Conservation (phyloP, 116 monocot genomes). For the Posidonia oceanica region DNA sequence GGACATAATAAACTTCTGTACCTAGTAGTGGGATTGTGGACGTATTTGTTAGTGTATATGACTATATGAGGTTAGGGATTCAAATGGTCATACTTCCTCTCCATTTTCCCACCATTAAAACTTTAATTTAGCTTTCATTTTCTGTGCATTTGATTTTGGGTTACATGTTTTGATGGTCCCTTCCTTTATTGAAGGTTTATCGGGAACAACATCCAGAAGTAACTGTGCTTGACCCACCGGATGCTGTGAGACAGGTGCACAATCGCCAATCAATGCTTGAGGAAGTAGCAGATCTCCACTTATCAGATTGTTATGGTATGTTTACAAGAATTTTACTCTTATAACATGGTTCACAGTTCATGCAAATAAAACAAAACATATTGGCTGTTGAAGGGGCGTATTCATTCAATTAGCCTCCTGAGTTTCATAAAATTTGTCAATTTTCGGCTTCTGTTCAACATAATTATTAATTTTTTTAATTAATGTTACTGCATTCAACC, state of each 20-base stretch:
- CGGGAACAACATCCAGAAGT: slow-evolving; percentile 23
- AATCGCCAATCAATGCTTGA: slow-evolving; percentile 29
- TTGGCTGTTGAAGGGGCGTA: background rate
- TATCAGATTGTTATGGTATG: slow-evolving; percentile 19
- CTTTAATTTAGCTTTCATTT: background rate
- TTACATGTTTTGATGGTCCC: background rate
- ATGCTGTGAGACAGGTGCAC: slow-evolving; percentile 21
- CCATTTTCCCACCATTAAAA: background rate
- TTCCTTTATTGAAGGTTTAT: slow-evolving; percentile 16
- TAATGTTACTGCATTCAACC: too few species aligned
- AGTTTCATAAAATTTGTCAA: too few species aligned
- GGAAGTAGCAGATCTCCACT: slow-evolving; percentile 22
- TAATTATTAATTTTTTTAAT: too few species aligned
- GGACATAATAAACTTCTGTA: background rate
- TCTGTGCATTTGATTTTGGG: background rate
- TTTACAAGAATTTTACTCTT: slow-evolving; percentile 6
- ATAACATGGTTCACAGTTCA: background rate
- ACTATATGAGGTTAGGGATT: background rate
- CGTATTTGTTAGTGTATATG: background rate
- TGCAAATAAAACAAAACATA: background rate
- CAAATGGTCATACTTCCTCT: background rate
- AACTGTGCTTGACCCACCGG: slow-evolving; percentile 25
- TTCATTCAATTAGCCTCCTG: background rate
- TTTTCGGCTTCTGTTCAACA: too few species aligned
- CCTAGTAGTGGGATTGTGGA: background rate